Evolutionary conservation across 495 filamentous ascomycete species (phyloP).

Genomic region (Neurospora sp.): DNA sequence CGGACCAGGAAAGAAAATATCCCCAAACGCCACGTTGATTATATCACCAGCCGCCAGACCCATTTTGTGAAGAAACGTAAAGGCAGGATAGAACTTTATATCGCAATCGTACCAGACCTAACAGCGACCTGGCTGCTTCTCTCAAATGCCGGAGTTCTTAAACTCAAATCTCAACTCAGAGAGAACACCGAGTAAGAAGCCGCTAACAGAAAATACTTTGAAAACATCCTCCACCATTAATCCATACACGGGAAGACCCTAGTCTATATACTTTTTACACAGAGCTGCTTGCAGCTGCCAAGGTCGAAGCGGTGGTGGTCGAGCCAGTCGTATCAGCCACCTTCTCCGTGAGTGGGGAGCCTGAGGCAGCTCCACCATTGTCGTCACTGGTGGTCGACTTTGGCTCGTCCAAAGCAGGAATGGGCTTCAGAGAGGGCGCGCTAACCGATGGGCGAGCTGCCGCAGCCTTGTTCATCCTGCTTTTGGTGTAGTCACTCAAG

Average conservation of each 20-base stretch:
- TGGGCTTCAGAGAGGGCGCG: conserved; percentile 23
- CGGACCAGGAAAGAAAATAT: background rate
- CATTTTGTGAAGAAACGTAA: conserved; percentile 5
- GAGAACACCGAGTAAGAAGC: background rate
- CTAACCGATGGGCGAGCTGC: conserved; percentile 29
- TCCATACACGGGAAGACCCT: background rate
- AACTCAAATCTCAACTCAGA: background rate
- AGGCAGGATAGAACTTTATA: background rate
- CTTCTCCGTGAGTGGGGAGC: conserved; percentile 25
- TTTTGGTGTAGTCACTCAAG: conserved; percentile 59
- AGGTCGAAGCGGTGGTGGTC: background rate
- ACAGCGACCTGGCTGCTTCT: conserved; percentile 1
- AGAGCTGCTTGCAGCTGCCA: conserved; percentile 4
- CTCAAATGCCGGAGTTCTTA: background rate
- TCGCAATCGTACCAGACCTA: background rate
- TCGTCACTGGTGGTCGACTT: conserved; percentile 28
- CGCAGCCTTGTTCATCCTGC: conserved; percentile 36
- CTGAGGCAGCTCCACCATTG: conserved; percentile 14
- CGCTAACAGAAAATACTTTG: background rate
- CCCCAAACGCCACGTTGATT: conserved; percentile 4
- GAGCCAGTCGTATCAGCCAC: conserved; percentile 9
- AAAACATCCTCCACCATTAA: background rate
- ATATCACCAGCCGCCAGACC: conserved; percentile 1
- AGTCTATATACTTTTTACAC: conserved; percentile 18
- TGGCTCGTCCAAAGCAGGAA: conserved; percentile 26